These are phyloP conservation scores for Vigna unguiculata DNA, from an alignment of 306 rosid genomes.

Conservation along the genomic window DNA sequence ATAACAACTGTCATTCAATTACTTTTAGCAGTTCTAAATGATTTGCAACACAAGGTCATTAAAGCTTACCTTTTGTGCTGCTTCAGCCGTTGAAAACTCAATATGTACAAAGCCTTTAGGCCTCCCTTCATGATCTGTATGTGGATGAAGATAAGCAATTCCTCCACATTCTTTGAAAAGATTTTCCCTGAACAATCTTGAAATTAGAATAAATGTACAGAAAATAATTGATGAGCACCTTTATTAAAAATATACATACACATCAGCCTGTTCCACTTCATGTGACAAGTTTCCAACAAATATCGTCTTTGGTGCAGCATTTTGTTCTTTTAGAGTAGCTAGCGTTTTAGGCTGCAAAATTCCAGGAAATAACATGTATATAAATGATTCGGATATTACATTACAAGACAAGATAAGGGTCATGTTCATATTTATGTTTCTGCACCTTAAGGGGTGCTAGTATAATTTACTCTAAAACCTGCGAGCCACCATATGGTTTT, in stretches of 20 bases:
- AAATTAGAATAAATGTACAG: constrained; percentile 22
- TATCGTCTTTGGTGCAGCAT: constrained; percentile 56
- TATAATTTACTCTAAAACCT: no score
- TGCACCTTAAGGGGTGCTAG: no score
- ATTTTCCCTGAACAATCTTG: constrained; percentile 54
- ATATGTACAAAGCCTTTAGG: constrained; percentile 78
- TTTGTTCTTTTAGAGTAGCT: constrained; percentile 45
- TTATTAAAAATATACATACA: constrained; percentile 57
- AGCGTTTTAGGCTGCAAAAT: constrained; percentile 65
- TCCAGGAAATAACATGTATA: background rate
- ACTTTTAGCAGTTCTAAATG: constrained; percentile 28
- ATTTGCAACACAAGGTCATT: constrained; percentile 23
- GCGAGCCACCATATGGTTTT: no score
- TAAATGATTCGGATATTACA: background rate
- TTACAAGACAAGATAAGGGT: background rate
- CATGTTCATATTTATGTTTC: no score
- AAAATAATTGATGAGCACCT: background rate
- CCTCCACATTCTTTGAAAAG: constrained; percentile 72
- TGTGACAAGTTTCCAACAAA: constrained; percentile 67
- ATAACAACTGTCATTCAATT: background rate
- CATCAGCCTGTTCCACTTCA: constrained; percentile 58
- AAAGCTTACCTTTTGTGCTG: constrained; percentile 59
- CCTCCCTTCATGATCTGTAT: constrained; percentile 50
- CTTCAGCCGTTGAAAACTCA: constrained; percentile 69
- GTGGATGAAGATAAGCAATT: constrained; percentile 65